A percentile compares a stretch with the other conserved stretches of the same genome.
Conservation (phyloP, 805 yeast species). For the Hagleromyces aurorensis region DNA sequence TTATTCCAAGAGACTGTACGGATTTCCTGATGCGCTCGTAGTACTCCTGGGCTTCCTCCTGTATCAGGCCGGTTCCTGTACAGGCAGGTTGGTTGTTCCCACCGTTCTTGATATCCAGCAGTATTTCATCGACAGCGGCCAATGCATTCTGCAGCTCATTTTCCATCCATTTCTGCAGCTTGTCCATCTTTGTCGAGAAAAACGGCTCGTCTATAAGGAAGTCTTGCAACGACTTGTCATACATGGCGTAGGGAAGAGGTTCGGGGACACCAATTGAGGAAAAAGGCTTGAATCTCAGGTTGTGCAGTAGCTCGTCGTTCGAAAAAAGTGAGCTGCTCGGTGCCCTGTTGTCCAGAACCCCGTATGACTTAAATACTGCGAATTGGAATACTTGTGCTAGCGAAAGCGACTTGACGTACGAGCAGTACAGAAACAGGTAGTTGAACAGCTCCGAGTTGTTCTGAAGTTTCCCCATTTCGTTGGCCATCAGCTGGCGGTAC, state of each 20-base stretch:
- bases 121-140: conserved; percentile 10
- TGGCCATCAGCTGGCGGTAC: conserved; percentile 28
- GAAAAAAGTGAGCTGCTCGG: conserved; percentile 25
- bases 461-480: conserved; percentile 33
- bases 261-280: conserved; percentile 73
- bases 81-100: conserved; percentile 15
- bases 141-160: conserved; percentile 14
- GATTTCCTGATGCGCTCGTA: conserved; percentile 21
- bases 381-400: conserved; percentile 32
- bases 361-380: conserved; percentile 20
- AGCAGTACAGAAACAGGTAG: conserved; percentile 18
- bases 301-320: conserved; percentile 33
- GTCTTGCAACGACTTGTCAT: conserved; percentile 19
- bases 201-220: conserved; percentile 15
- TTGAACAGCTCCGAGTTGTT: conserved; percentile 21
- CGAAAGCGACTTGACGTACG: conserved; percentile 25
- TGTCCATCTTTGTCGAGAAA: conserved; percentile 12
- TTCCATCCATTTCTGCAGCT: conserved; percentile 12
- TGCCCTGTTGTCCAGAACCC: conserved; percentile 18
- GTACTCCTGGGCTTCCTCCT: conserved; percentile 27
- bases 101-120: conserved; percentile 16
- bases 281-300: conserved; percentile 70
- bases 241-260: conserved; percentile 40
- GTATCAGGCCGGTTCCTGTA: conserved; percentile 25
- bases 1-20: conserved; percentile 9